These are phyloP conservation scores for Camelina hispida DNA, from an alignment of 345 rosid species.

Conservation along the genomic window DNA sequence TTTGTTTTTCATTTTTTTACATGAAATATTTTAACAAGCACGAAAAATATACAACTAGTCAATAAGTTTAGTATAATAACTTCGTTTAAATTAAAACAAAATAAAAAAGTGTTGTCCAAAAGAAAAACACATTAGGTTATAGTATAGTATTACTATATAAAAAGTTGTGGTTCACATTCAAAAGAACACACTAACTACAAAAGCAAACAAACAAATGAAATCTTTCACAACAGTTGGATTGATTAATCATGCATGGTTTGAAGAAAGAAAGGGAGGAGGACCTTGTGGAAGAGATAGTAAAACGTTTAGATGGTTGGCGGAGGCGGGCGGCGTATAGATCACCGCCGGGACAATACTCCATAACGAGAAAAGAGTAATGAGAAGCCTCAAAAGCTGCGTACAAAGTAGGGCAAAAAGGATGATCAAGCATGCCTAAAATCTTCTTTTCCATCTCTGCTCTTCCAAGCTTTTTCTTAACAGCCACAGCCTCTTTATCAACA, in stretches of 20 bases:
- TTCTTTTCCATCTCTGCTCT: constrained; percentile 95
- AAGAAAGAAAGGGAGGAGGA: constrained; percentile 31
- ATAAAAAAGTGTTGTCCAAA: too few species aligned
- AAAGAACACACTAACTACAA: neutral
- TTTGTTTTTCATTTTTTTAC: neutral
- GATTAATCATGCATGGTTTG: neutral
- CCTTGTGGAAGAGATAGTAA: constrained; percentile 76
- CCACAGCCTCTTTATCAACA: constrained; percentile 91
- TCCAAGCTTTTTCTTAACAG: constrained; percentile 73
- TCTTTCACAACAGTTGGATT: neutral
- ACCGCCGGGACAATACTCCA: constrained; percentile 95
- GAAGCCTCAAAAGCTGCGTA: constrained; percentile 91
- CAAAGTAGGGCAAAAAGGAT: constrained; percentile 87
- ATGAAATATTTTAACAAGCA: neutral
- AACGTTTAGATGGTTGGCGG: constrained; percentile 74
- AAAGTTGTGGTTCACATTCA: neutral
- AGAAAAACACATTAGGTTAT: neutral
- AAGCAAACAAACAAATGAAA: constrained; percentile 5
- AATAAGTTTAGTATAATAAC: neutral
- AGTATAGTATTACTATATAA: neutral
- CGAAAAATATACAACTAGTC: neutral
- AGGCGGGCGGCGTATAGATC: constrained; percentile 82
- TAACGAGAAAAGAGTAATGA: constrained; percentile 88
- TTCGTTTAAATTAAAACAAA: neutral
- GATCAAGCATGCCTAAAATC: constrained; percentile 84